These are phyloP conservation scores for Fusarium praegraminearum DNA, from an alignment of 2,329 filamentous ascomycete species.

Conservation along the genomic window DNA sequence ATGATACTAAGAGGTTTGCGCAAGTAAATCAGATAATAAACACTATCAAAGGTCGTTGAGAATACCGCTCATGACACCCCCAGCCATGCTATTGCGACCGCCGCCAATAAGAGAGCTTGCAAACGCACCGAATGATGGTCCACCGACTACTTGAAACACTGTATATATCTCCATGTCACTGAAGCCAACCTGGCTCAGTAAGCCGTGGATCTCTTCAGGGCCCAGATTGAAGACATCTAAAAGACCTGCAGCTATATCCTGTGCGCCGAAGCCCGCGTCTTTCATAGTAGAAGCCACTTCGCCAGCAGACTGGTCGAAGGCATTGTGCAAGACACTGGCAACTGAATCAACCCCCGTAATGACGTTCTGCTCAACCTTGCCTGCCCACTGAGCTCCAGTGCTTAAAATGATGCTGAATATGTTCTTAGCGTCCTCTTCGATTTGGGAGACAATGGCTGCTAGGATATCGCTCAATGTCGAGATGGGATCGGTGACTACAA, in stretches of 20 bases:
- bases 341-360: neutral
- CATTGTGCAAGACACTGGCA: neutral
- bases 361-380: neutral
- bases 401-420: neutral
- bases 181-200: neutral
- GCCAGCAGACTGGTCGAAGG: neutral
- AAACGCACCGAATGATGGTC: no score
- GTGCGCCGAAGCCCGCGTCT: neutral
- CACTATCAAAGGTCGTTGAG: no score
- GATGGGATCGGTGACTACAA: neutral
- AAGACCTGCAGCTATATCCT: neutral
- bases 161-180: neutral
- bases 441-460: neutral
- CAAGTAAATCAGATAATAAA: no score
- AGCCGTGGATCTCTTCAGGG: neutral
- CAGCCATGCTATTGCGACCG: no score
- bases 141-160: neutral
- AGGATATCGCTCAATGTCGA: neutral
- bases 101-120: no score
- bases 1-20: no score
- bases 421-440: neutral
- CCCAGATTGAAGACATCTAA: neutral
- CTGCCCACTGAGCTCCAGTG: neutral
- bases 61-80: no score
- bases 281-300: slow-evolving; percentile 4